Evolutionary conservation across 495 filamentous ascomycete species (phyloP).

Genomic region (Hypoxylon subgilvum): DNA sequence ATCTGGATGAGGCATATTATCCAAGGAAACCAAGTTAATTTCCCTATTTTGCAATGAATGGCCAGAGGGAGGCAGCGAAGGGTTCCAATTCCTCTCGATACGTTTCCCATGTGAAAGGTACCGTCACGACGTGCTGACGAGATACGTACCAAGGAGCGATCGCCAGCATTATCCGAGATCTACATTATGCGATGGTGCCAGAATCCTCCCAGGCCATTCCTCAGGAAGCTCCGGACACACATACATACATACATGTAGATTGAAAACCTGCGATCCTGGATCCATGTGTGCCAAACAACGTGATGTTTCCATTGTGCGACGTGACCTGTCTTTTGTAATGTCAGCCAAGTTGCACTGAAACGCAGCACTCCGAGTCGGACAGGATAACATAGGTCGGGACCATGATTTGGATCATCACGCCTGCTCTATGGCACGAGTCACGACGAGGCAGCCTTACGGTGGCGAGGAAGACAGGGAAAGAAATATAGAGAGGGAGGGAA

Average conservation of each 20-base stretch:
- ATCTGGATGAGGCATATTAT: slow-evolving; percentile 10
- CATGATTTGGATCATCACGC: slow-evolving; percentile 5
- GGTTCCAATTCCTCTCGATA: neutral
- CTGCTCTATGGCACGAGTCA: neutral
- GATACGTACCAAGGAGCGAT: too few relatives aligned
- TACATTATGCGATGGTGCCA: neutral
- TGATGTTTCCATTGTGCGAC: slow-evolving; percentile 18
- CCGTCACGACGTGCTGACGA: too few relatives aligned
- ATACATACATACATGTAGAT: too few relatives aligned
- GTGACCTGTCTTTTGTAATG: slow-evolving; percentile 23
- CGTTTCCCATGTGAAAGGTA: neutral
- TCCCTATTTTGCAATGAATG: slow-evolving; percentile 1
- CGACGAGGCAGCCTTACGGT: neutral
- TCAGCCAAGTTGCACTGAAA: slow-evolving; percentile 5
- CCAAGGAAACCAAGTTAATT: slow-evolving; percentile 5
- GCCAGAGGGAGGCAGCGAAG: neutral
- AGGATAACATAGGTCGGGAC: neutral
- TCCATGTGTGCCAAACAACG: neutral
- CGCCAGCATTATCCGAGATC: neutral
- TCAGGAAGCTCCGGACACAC: too few relatives aligned
- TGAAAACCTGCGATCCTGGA: slow-evolving; percentile 6
- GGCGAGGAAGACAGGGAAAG: neutral
- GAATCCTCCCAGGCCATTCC: neutral
- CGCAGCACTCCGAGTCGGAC: slow-evolving; percentile 1
- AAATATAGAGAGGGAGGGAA: neutral